These are phyloP conservation scores for Pythium brachiatum DNA, from an alignment of 352 stramenopile species.

Conservation along the genomic window DNA sequence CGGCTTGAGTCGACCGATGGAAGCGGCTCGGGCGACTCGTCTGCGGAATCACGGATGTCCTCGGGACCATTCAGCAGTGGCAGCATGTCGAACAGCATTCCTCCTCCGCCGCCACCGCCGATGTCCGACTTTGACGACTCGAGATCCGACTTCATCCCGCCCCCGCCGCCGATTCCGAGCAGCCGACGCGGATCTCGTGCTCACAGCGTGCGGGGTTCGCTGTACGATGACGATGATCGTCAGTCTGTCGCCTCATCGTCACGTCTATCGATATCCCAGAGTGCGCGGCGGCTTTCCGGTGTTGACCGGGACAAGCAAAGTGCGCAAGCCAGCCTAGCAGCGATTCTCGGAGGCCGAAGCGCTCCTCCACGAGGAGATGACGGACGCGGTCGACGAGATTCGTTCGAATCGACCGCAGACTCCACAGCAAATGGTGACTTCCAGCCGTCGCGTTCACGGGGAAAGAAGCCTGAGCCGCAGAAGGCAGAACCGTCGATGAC, in stretches of 20 bases:
- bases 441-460: background rate
- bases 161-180: conserved; percentile 16
- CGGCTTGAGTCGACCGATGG: conserved; percentile 42
- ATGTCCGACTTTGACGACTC: conserved; percentile 26
- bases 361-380: conserved; percentile 20
- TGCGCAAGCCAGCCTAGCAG: conserved; percentile 56
- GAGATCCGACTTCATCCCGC: conserved; percentile 28
- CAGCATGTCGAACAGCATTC: conserved; percentile 30
- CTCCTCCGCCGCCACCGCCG: conserved; percentile 44
- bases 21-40: conserved; percentile 54
- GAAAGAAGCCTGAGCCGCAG: conserved; percentile 1
- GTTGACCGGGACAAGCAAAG: conserved; percentile 40
- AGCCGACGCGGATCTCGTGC: conserved; percentile 42
- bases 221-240: conserved; percentile 39
- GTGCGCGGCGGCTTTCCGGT: conserved; percentile 34
- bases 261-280: conserved; percentile 48
- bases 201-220: conserved; percentile 53
- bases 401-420: conserved; percentile 42
- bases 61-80: conserved; percentile 35
- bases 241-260: conserved; percentile 30
- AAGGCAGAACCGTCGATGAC: conserved; percentile 29
- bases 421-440: conserved; percentile 20
- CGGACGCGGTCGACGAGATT: conserved; percentile 38
- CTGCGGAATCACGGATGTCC: conserved; percentile 51
- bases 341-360: conserved; percentile 56